Base-by-base conservation (phyloP, 495 filamentous ascomycete genomes). In the Aspergillus sclerotioniger region DNA sequence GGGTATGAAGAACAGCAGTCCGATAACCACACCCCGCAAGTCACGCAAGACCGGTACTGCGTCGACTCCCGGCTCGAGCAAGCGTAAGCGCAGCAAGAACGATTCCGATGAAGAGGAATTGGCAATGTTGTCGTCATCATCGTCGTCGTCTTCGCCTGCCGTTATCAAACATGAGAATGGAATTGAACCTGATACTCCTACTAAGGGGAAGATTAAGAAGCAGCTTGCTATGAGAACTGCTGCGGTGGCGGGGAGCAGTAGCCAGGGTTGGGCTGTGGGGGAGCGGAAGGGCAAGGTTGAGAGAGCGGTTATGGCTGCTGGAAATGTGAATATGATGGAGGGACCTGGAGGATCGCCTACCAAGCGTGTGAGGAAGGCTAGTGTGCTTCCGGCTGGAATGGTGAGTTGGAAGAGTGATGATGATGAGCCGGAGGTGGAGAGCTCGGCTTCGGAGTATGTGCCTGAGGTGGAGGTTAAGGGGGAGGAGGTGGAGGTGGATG, bases 361-460 rank as follows among this genome's bases (percentile, higher is more conserved):
- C 0, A 65, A 62, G 59, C 47, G 64, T 9, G 44, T 45, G 10
- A 55, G 64, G 12, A 61, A 49, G 53, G 37, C 57, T 10, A 54
- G 60, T 44, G 15, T 28, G 2, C 49, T 53, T 12, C 32, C 53
- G 32, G 32, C 46, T 3, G 67, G 63, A 5, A 55, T 59, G 56
- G 49, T 55, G 10, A 48, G 31, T 13, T 61, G 55, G 35, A 37
- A 47, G 35, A 37, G 43, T 41, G 60, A 58, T 5, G 53, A 58
- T 6, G 62, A 62, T 3, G 53, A 53, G 1, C 17, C 20, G 8
- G 52, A 44, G 35, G 31, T 59, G 19, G 15, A 58, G 63, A 63
- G 58, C 45, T 61, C 60, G 10, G 50, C 55, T 6, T 58, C 57
- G 10, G 60, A 66, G 49, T 65, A 66, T 41, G 20, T 41, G 10